phyloP scores from a whole-genome alignment of 257 asterid species.

The Thymus mandschuricus region DNA sequence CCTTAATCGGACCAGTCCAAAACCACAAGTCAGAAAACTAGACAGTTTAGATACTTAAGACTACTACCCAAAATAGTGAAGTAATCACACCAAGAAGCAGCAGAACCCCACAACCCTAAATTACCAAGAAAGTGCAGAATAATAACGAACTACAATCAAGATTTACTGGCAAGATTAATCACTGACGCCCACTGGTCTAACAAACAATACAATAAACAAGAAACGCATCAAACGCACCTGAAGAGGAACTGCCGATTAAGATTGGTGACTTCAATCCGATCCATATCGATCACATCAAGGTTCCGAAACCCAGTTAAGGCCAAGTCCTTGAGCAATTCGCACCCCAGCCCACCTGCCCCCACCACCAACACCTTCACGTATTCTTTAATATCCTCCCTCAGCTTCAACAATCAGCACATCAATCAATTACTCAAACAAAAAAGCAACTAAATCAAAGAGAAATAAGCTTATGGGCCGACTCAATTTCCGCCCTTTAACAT shows the following conservation, averaged over 20 bases:
- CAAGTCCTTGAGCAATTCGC: conserved; percentile 96
- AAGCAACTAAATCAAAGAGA: neutral
- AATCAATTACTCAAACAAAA: conserved; percentile 18
- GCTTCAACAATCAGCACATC: conserved; percentile 40
- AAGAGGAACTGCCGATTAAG: conserved; percentile 96
- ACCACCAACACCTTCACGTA: conserved; percentile 82
- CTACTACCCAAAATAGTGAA: conserved; percentile 11
- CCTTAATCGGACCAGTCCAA: conserved; percentile 13
- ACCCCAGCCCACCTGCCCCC: conserved; percentile 99
- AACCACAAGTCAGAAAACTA: conserved; percentile 16
- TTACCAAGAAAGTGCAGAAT: conserved; percentile 6
- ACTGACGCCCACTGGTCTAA: conserved; percentile 17
- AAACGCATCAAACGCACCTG: conserved; percentile 53
- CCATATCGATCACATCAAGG: conserved; percentile 97
- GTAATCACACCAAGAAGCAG: conserved; percentile 3
- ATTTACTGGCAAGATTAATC: conserved; percentile 5
- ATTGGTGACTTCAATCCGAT: conserved; percentile 92
- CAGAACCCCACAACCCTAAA: conserved; percentile 8
- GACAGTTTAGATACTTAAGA: neutral
- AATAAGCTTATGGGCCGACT: conserved; percentile 13
- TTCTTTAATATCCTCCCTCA: conserved; percentile 84
- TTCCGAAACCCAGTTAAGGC: conserved; percentile 89
- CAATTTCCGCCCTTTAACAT: conserved; percentile 27
- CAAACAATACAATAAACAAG: conserved; percentile 14
- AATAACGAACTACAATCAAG: neutral